Evolutionary conservation across 2,329 filamentous ascomycete genomes (phyloP), one percentile per base, ranked within the genome.

Genomic region (Colletotrichum eleusines): DNA sequence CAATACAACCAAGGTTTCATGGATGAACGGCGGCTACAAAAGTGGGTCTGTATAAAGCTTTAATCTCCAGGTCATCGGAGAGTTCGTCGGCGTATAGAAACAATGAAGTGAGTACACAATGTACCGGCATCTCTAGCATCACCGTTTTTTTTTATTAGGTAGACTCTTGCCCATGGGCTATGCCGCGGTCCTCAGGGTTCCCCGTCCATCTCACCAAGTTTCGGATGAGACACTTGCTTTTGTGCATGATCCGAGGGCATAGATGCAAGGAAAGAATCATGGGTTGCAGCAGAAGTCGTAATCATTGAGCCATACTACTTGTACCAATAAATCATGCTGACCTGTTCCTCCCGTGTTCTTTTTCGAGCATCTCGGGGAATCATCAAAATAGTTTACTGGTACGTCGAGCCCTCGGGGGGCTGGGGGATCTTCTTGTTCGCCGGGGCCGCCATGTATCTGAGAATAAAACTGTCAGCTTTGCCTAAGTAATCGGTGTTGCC

Each of bases 371-470:
- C 55, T 54, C 26, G 46, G 40, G 40, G 44, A 69, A 69, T 72
- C 60, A 71, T 72, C 46, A 44, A 63, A 50, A 51, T 38, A 33
- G 57, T 51, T 38, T 73, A 66, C 59, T 58, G 54, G 75, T 83
- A 84, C 26, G 80, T 85, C 60, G 92, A 90, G 69, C 94, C 95
- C 84, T 99, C 96, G 5, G 93, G 89, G 50, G 96, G 96, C 81
- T 99, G 96, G 16, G 94, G 92, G 38, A 98, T 90, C 84, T 98
- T 98, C 89, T 98, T 98, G 85, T 98, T 92, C 75, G 90, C 87
- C 33, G 93, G 91, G 71, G 95, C 89, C 38, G 95, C 95, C 96
- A 99, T 98, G 81, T 93, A 97, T 82, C 95, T 97, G 74, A 23
- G 3, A 28, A 51, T 12, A 38, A 9, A 5, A 66, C n/a, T 9